Evolutionary conservation across 1,284 basidiomycete species (phyloP), one percentile per base, ranked within the genome.

Genomic region (Ganoderma boninense): DNA sequence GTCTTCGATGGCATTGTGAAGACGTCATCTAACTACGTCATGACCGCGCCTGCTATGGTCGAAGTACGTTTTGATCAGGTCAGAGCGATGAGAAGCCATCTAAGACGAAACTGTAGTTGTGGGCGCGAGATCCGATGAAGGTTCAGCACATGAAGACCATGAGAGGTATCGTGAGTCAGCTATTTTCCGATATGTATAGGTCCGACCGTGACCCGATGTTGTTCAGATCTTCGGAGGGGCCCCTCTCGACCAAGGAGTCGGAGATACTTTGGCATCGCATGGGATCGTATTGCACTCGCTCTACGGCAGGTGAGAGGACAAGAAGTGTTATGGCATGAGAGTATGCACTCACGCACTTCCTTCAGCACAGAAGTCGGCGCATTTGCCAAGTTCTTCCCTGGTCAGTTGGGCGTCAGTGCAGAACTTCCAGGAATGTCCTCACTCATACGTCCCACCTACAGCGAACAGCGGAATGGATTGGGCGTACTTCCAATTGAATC

Each of bases 221-320:
- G n/a, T 49, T 35, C 44, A 80, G 80, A 66, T 79, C 10, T 81
- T 75, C 63, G 79, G 77, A 5, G 79, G 80, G 4, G 79, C 77
- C 0, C 78, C 80, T 5, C 70, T 81, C 8, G 74, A 76, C 18
- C 73, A 78, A 59, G 68, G 69, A 7, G 73, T 75, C 13, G 80
- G 79, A 14, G 77, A 80, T 43, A 59, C 63, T 3, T 69, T 81
- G 23, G 71, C 71, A 4, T 56, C 66, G 2, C 62, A 76, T 42
- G 79, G 79, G 14, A 75, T 81, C 20, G 63, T 59, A 1, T 59
- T 81, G 3, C 73, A 66, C 42, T 38, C 68, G 6, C 42, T 73
- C 1, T 81, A 78, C 52, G 79, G 79, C 43, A 62, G 71, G 79
- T 80, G 61, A 62, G 73, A 29, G 56, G 8, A 57, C 29, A 57